These are phyloP conservation scores for Podospora tetraspora DNA, from an alignment of 495 filamentous ascomycete genomes.

Conservation along the genomic window DNA sequence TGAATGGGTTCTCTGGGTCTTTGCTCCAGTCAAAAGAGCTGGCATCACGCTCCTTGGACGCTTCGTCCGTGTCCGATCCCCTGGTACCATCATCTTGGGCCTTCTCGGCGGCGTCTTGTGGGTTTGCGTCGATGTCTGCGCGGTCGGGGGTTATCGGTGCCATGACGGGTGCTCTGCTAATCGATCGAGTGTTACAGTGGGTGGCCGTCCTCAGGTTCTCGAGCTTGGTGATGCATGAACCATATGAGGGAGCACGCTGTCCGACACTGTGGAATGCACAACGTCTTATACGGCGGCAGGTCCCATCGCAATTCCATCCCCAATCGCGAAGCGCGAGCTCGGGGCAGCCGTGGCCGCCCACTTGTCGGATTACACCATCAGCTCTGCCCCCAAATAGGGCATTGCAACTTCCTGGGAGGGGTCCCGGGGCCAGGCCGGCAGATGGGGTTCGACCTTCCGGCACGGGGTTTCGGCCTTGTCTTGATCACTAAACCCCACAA, in stretches of 20 bases:
- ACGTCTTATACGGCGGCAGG: background rate
- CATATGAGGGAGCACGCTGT: background rate
- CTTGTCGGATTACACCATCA: background rate
- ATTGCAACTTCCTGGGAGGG: background rate
- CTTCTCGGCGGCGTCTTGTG: background rate
- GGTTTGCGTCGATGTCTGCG: background rate
- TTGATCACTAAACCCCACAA: background rate
- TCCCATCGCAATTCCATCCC: background rate
- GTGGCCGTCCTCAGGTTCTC: background rate
- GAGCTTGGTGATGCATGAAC: background rate
- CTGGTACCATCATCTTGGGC: background rate
- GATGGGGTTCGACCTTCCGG: too few relatives aligned
- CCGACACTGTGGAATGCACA: background rate
- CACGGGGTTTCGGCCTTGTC: too few relatives aligned
- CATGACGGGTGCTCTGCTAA: background rate
- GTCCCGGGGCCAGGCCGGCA: background rate
- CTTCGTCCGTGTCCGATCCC: background rate
- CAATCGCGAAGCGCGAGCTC: background rate
- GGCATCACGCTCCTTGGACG: background rate
- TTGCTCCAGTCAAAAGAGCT: conserved; percentile 34
- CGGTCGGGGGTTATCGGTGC: background rate
- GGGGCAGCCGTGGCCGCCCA: background rate
- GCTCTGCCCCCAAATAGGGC: background rate
- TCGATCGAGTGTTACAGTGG: background rate
- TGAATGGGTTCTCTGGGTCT: conserved; percentile 55